phyloP scores from a whole-genome alignment of 352 stramenopile genomes.

The Globisporangium paroecandrum region DNA sequence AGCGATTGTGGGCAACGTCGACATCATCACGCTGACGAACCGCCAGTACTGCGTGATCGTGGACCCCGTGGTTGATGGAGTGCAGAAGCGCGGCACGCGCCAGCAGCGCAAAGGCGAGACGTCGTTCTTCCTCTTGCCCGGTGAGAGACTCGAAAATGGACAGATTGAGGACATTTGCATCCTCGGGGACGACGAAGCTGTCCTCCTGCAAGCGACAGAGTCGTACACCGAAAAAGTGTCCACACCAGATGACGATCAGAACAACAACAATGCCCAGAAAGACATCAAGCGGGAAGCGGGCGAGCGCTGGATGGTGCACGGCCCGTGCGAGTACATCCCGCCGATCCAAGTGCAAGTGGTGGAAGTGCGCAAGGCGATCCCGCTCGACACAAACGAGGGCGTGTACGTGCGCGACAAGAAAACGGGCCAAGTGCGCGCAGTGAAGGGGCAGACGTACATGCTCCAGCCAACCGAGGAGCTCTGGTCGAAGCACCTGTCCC shows the following conservation, averaged over 20 bases:
- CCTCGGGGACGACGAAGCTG: slow-evolving; percentile 72
- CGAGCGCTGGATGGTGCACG: slow-evolving; percentile 81
- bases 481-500: slow-evolving; percentile 60
- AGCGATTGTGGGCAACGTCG: slow-evolving; percentile 56
- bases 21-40: slow-evolving; percentile 69
- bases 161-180: slow-evolving; percentile 64
- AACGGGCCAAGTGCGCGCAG: slow-evolving; percentile 64
- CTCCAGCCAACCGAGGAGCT: slow-evolving; percentile 75
- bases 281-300: slow-evolving; percentile 53
- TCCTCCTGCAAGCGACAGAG: slow-evolving; percentile 71
- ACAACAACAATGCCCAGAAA: slow-evolving; percentile 26
- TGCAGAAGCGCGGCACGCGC: slow-evolving; percentile 67
- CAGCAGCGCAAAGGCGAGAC: slow-evolving; percentile 70
- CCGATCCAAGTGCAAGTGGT: slow-evolving; percentile 73
- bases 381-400: slow-evolving; percentile 72
- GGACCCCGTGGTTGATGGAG: slow-evolving; percentile 59
- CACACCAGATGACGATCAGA: background rate
- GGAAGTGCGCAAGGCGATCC: slow-evolving; percentile 73
- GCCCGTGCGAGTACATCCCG: slow-evolving; percentile 74
- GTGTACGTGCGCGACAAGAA: slow-evolving; percentile 81
- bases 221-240: slow-evolving; percentile 48
- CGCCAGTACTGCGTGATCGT: slow-evolving; percentile 81
- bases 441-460: slow-evolving; percentile 82
- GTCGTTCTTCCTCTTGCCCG: slow-evolving; percentile 71
- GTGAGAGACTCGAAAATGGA: slow-evolving; percentile 56